phyloP scores from a whole-genome alignment of 139 green algal genomes.

The Chlamydomonas schloesseri region DNA sequence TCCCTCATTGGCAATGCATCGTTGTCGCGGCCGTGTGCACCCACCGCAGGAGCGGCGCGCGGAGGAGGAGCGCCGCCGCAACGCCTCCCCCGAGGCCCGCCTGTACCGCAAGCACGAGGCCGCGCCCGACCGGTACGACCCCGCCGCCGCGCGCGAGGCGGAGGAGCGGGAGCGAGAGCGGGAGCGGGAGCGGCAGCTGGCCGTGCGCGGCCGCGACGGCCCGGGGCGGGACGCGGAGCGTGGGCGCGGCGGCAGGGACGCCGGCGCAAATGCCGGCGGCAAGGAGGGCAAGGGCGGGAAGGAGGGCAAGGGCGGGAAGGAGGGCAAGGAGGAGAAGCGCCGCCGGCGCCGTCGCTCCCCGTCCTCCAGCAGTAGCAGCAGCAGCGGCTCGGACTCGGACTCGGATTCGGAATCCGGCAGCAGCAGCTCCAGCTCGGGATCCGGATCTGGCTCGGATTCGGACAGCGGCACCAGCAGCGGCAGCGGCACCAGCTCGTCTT shows the following conservation, averaged over 20 bases:
- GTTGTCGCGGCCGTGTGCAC: too few relatives aligned
- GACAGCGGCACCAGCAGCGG: not conserved
- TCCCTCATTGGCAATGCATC: too few relatives aligned
- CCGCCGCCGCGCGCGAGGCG: not conserved
- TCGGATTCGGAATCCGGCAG: not conserved
- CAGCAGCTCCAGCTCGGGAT: slow-evolving; percentile 19
- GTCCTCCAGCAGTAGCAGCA: slow-evolving; percentile 4
- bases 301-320: not conserved
- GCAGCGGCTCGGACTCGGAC: slow-evolving; percentile 7
- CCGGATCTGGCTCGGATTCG: not conserved
- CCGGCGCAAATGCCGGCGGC: not conserved
- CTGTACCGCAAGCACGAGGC: slow-evolving; percentile 37
- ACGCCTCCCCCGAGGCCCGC: slow-evolving; percentile 21
- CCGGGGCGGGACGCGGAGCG: not conserved
- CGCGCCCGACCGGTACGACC: slow-evolving; percentile 13
- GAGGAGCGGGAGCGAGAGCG: not conserved
- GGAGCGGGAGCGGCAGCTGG: not conserved
- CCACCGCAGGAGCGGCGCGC: not conserved
- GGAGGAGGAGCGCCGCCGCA: slow-evolving; percentile 36
- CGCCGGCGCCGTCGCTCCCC: not conserved
- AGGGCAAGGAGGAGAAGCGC: not conserved
- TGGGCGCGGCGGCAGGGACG: not conserved
- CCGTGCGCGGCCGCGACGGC: too few relatives aligned
- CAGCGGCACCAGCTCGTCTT: slow-evolving; percentile 3
- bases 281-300: not conserved